A percentile compares a stretch with the other conserved stretches of the same genome.
phyloP scores from a whole-genome alignment of 2,329 filamentous ascomycete species.

The Fusarium sp. region DNA sequence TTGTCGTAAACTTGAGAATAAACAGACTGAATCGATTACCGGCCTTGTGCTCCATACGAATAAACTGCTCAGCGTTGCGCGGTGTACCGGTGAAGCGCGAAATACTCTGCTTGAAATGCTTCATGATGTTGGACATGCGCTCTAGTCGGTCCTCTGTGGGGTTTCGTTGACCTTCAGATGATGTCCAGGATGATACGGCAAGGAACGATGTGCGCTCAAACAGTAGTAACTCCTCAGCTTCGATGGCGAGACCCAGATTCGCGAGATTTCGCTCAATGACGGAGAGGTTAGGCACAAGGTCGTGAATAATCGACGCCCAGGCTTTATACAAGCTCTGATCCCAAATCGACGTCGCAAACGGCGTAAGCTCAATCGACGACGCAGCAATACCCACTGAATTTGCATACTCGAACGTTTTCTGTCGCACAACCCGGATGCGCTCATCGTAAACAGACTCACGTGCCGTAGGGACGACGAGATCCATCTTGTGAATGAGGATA shows the following conservation, averaged over 20 bases:
- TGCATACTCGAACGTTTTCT: slow-evolving; percentile 73
- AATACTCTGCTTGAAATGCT: slow-evolving; percentile 92
- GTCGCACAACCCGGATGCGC: slow-evolving; percentile 79
- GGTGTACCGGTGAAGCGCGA: slow-evolving; percentile 82
- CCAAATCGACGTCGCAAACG: slow-evolving; percentile 97
- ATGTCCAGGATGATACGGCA: slow-evolving; percentile 92
- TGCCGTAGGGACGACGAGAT: slow-evolving; percentile 84
- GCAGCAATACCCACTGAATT: slow-evolving; percentile 50
- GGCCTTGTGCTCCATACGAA: slow-evolving; percentile 83
- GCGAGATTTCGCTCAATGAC: slow-evolving; percentile 89
- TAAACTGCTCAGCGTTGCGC: slow-evolving; percentile 84
- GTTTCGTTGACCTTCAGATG: slow-evolving; percentile 79
- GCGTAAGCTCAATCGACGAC: slow-evolving; percentile 74
- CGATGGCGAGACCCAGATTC: slow-evolving; percentile 84
- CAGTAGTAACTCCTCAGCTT: slow-evolving; percentile 92
- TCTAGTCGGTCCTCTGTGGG: slow-evolving; percentile 94
- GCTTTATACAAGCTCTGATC: slow-evolving; percentile 98
- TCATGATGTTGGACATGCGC: slow-evolving; percentile 95
- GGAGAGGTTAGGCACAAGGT: slow-evolving; percentile 91
- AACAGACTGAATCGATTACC: slow-evolving; percentile 88
- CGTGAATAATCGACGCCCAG: slow-evolving; percentile 98
- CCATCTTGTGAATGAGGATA: slow-evolving; percentile 98
- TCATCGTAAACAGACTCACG: slow-evolving; percentile 88
- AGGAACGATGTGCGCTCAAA: slow-evolving; percentile 97
- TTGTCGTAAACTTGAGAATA: slow-evolving; percentile 94